A percentile compares a stretch with the other conserved stretches of the same genome.
phyloP scores from a whole-genome alignment of 352 stramenopile genomes.

The Globisporangium heterothallicum region DNA sequence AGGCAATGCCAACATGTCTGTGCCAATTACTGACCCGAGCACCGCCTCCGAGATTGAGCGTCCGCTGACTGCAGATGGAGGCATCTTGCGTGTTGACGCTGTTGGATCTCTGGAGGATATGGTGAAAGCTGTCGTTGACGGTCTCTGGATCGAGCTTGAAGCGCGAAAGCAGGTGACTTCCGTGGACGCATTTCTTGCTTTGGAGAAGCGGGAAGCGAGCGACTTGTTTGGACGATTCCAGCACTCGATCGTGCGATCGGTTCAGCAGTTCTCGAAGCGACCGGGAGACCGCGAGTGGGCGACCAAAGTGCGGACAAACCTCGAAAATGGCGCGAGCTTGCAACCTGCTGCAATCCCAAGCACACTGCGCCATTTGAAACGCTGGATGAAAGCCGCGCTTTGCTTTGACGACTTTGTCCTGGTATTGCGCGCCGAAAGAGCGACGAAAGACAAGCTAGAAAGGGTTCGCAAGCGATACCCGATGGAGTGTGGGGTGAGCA shows the following conservation, averaged over 20 bases:
- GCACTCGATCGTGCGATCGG: slow-evolving; percentile 20
- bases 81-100: no score
- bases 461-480: slow-evolving; percentile 18
- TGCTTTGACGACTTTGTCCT: slow-evolving; percentile 22
- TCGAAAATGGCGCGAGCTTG: background rate
- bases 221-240: slow-evolving; percentile 25
- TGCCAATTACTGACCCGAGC: no score
- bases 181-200: slow-evolving; percentile 17
- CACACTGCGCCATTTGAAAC: slow-evolving; percentile 18
- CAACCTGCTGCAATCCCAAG: slow-evolving; percentile 1
- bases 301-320: slow-evolving; percentile 6
- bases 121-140: slow-evolving; percentile 16
- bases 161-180: slow-evolving; percentile 18
- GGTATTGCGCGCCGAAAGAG: slow-evolving; percentile 22
- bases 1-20: background rate
- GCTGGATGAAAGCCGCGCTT: slow-evolving; percentile 24
- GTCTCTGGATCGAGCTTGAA: slow-evolving; percentile 25
- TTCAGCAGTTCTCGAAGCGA: slow-evolving; percentile 23
- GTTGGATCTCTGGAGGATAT: slow-evolving; percentile 17
- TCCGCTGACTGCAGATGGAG: no score
- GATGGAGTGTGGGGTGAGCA: background rate
- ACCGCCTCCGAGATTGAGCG: no score
- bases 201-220: slow-evolving; percentile 9
- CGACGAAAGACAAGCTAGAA: slow-evolving; percentile 23
- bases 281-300: slow-evolving; percentile 28